These are phyloP conservation scores for Ulvella scutata DNA, from an alignment of 139 green algal species.

Conservation along the genomic window DNA sequence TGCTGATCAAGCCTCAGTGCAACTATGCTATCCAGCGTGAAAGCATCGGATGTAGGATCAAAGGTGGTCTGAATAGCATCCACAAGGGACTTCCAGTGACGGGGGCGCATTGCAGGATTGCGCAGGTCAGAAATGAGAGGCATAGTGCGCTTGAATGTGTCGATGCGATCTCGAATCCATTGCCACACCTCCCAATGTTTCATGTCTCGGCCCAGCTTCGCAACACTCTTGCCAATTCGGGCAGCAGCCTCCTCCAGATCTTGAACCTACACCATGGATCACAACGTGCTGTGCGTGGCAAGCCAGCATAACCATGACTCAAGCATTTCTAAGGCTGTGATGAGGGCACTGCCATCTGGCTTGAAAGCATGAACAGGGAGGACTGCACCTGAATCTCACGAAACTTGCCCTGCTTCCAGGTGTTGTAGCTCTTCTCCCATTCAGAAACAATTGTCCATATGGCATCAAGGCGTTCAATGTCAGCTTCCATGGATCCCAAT, in stretches of 20 bases:
- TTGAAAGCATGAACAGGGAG: too few species aligned
- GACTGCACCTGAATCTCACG: slow-evolving; percentile 41
- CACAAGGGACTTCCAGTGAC: slow-evolving; percentile 72
- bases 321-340: too few species aligned
- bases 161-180: slow-evolving; percentile 53
- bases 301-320: too few species aligned
- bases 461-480: slow-evolving; percentile 50
- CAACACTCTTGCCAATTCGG: slow-evolving; percentile 40
- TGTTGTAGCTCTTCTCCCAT: slow-evolving; percentile 52
- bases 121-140: slow-evolving; percentile 74
- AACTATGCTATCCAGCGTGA: slow-evolving; percentile 64
- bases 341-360: too few species aligned
- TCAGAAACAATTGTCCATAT: slow-evolving; percentile 57
- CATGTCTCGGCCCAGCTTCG: slow-evolving; percentile 62
- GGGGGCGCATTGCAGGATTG: slow-evolving; percentile 59
- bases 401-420: slow-evolving; percentile 72
- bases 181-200: slow-evolving; percentile 54
- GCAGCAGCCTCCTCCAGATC: slow-evolving; percentile 63
- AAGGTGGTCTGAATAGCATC: slow-evolving; percentile 37
- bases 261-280: slow-evolving; percentile 36
- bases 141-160: slow-evolving; percentile 83
- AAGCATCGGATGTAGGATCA: slow-evolving; percentile 39
- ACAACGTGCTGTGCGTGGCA: too few species aligned
- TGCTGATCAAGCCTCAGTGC: slow-evolving; percentile 54
- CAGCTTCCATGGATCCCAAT: slow-evolving; percentile 36